Evolutionary conservation across 352 stramenopile genomes (phyloP).

Genomic region (Thalassiosira hispida): DNA sequence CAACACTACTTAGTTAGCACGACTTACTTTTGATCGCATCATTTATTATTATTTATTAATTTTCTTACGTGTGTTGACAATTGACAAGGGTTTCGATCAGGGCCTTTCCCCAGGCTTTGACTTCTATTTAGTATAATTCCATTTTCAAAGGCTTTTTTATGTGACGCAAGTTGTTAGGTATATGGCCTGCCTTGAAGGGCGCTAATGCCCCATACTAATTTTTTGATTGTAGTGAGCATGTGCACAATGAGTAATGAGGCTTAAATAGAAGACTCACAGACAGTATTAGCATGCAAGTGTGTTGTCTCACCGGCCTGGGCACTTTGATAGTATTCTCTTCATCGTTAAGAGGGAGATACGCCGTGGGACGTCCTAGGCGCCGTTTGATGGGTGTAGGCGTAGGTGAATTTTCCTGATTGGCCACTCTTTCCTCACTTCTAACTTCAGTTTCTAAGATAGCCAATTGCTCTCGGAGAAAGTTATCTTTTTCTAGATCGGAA

Average conservation of each 20-base stretch:
- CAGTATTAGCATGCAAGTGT: no score
- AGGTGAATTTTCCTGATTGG: neutral
- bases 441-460: neutral
- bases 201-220: conserved; percentile 30
- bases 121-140: neutral
- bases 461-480: conserved; percentile 29
- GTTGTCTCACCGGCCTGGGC: conserved; percentile 27
- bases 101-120: no score
- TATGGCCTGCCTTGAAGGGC: conserved; percentile 22
- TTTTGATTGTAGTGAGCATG: no score
- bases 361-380: conserved; percentile 33
- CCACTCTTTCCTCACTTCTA: neutral
- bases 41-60: no score
- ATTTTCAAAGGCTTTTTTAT: conserved; percentile 24
- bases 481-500: conserved; percentile 29
- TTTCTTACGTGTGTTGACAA: no score
- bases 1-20: no score
- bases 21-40: no score
- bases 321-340: conserved; percentile 42
- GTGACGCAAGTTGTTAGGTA: conserved; percentile 31
- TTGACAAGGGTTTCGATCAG: no score
- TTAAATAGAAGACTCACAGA: no score
- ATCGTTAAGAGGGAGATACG: conserved; percentile 33
- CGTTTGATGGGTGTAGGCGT: neutral
- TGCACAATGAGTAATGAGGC: no score